Evolutionary conservation across 2,329 filamentous ascomycete genomes (phyloP).

Genomic region (Fusarium marasasianum): DNA sequence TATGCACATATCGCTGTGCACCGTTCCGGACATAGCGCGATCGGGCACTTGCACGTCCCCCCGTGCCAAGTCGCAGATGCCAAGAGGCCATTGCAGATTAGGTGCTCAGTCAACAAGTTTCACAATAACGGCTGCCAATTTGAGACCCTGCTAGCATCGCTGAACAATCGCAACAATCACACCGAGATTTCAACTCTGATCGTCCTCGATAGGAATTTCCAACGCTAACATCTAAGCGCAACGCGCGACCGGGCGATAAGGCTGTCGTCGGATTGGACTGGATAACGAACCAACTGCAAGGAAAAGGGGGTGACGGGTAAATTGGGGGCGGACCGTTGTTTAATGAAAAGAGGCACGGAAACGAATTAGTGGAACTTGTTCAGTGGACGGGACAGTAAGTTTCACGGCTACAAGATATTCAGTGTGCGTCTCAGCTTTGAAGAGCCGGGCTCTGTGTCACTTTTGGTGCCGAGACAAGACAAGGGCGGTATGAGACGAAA

Average conservation of each 20-base stretch:
- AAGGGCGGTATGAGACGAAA: slow-evolving; percentile 7
- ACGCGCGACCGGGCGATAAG: background rate
- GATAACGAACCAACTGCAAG: background rate
- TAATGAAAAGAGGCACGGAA: slow-evolving; percentile 21
- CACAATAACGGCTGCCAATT: slow-evolving; percentile 26
- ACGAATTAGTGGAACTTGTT: slow-evolving; percentile 6
- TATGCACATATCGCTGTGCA: background rate
- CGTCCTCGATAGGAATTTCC: background rate
- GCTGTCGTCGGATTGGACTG: background rate
- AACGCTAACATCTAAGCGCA: background rate
- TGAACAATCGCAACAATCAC: slow-evolving; percentile 2
- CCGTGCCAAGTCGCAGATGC: slow-evolving; percentile 18
- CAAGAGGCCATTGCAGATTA: slow-evolving; percentile 19
- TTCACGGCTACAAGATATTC: background rate
- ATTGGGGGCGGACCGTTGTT: slow-evolving; percentile 23
- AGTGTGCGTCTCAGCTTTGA: background rate
- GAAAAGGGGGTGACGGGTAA: slow-evolving; percentile 23
- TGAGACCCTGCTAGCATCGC: background rate
- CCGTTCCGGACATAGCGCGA: background rate
- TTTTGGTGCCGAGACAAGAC: slow-evolving; percentile 11
- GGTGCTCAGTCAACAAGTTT: slow-evolving; percentile 13
- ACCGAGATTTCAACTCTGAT: slow-evolving; percentile 9
- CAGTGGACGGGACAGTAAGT: background rate
- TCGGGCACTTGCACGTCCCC: slow-evolving; percentile 7
- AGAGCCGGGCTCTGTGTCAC: background rate